A percentile compares a stretch with the other conserved stretches of the same genome.
phyloP scores from a whole-genome alignment of 2,329 filamentous ascomycete genomes.

The Cordyceps farinosa region DNA sequence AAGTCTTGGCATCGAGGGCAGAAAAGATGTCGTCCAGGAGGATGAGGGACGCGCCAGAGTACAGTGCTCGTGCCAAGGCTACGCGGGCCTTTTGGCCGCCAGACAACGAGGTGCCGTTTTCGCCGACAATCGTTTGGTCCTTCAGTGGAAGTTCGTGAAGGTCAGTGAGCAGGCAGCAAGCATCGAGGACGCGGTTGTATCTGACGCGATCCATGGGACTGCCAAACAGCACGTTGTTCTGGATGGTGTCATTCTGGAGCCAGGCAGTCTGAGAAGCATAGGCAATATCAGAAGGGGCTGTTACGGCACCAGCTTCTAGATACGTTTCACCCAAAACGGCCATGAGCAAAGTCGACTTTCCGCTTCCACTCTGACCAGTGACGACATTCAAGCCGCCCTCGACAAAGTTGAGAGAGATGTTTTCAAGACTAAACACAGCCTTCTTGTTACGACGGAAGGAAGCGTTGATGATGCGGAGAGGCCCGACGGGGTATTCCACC shows the following conservation, averaged over 20 bases:
- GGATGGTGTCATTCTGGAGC: constrained; percentile 55
- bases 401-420: constrained; percentile 50
- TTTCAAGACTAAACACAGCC: constrained; percentile 46
- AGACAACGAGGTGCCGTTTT: constrained; percentile 53
- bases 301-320: constrained; percentile 45
- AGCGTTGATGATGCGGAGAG: constrained; percentile 43
- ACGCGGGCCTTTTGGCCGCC: constrained; percentile 56
- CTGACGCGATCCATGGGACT: constrained; percentile 47
- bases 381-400: constrained; percentile 53
- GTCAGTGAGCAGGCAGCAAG: constrained; percentile 51
- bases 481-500: constrained; percentile 45
- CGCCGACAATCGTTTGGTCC: constrained; percentile 51
- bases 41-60: constrained; percentile 52
- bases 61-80: constrained; percentile 54
- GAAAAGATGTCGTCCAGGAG: constrained; percentile 59
- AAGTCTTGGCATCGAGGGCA: constrained; percentile 56
- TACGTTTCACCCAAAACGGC: constrained; percentile 54
- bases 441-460: constrained; percentile 49
- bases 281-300: constrained; percentile 49
- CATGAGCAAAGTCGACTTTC: constrained; percentile 54
- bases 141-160: constrained; percentile 47
- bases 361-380: constrained; percentile 52
- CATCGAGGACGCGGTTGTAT: constrained; percentile 53
- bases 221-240: constrained; percentile 54
- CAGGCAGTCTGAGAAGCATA: constrained; percentile 57